phyloP scores from a whole-genome alignment of 2,329 filamentous ascomycete species.

The Aspergillus thermomutatus region DNA sequence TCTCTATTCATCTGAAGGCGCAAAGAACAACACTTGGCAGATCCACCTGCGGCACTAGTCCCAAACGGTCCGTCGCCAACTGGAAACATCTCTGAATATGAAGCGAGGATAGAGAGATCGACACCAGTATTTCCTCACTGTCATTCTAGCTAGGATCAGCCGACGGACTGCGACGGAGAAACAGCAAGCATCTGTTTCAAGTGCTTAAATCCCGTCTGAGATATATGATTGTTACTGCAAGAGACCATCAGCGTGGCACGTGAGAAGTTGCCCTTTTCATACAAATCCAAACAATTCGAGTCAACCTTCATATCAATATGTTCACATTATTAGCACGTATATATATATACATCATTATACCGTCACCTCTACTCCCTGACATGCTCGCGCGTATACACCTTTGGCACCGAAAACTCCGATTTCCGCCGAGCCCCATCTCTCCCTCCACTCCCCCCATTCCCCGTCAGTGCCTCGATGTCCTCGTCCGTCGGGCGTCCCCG shows the following conservation, averaged over 20 bases:
- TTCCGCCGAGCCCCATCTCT: neutral
- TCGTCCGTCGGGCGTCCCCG: neutral
- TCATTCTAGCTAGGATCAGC: neutral
- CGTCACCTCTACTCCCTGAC: neutral
- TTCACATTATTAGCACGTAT: neutral
- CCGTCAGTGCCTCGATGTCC: neutral
- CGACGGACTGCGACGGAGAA: neutral
- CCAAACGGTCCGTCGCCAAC: neutral
- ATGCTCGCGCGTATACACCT: constrained; percentile 2
- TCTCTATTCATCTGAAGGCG: too few relatives aligned
- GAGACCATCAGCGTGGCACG: neutral
- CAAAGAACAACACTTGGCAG: neutral
- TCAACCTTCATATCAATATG: too few relatives aligned
- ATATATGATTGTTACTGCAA: too few relatives aligned
- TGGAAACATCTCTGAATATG: neutral
- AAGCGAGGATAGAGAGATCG: neutral
- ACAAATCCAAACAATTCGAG: too few relatives aligned
- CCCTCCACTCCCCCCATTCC: neutral
- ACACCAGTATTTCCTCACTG: neutral
- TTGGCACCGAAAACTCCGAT: neutral
- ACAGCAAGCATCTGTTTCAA: neutral
- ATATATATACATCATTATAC: neutral
- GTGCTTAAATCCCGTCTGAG: neutral
- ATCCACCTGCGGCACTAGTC: neutral
- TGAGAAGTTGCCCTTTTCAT: neutral